Percentiles rank a stretch among this genome's conserved stretches.
Evolutionary conservation across 2,329 filamentous ascomycete species (phyloP).

Genomic region (Talaromyces sp.): DNA sequence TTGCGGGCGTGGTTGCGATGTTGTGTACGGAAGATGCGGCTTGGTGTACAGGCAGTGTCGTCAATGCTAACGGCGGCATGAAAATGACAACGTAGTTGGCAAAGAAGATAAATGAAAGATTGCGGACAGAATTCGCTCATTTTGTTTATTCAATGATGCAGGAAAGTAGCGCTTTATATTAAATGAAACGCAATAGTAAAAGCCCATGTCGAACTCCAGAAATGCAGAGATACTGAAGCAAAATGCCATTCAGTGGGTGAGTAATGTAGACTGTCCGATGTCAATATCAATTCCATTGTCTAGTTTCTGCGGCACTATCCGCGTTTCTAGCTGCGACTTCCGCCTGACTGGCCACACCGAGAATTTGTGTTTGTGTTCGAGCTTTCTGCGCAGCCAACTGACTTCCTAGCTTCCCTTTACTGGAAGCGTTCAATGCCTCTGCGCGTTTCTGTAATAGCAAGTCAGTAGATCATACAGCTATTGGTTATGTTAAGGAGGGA

Average conservation of each 20-base stretch:
- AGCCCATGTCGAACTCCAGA: neutral
- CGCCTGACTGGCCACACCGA: conserved; percentile 65
- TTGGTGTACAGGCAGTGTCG: conserved; percentile 76
- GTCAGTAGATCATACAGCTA: neutral
- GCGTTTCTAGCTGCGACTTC: conserved; percentile 65
- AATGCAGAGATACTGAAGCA: neutral
- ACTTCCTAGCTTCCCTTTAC: conserved; percentile 64
- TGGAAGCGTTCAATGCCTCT: conserved; percentile 46
- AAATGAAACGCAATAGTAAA: neutral
- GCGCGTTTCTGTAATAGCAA: conserved; percentile 60
- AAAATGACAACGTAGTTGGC: conserved; percentile 45
- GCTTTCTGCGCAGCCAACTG: conserved; percentile 74
- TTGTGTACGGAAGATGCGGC: conserved; percentile 66
- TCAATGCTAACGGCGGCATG: conserved; percentile 79
- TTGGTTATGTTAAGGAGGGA: conserved; percentile 21
- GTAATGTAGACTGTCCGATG: neutral
- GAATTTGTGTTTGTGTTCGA: conserved; percentile 64
- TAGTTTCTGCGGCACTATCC: conserved; percentile 58
- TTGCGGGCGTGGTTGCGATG: conserved; percentile 75
- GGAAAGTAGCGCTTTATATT: neutral
- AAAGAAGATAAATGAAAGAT: neutral
- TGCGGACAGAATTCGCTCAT: neutral
- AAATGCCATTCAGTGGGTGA: neutral
- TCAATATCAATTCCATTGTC: conserved; percentile 55
- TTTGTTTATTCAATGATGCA: neutral